Evolutionary conservation across 225 moss, liverwort and hornwort genomes (phyloP).

Genomic region (Takakia lepidozioides): DNA sequence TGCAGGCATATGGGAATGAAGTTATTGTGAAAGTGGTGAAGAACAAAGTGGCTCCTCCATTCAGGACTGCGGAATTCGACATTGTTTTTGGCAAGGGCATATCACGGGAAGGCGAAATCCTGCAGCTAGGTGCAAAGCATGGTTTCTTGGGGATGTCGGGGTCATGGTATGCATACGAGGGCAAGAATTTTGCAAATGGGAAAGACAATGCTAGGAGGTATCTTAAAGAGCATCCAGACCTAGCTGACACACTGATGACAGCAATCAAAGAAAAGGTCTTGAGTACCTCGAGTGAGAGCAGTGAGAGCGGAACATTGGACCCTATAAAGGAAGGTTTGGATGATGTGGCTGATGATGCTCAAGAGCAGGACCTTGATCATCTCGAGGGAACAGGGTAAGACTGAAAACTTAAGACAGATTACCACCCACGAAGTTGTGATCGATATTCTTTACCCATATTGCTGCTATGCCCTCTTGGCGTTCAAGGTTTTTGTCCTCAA

Average conservation of each 20-base stretch:
- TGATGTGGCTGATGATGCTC: too few species aligned
- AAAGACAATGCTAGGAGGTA: slow-evolving; percentile 60
- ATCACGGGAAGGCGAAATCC: slow-evolving; percentile 56
- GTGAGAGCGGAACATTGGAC: too few species aligned
- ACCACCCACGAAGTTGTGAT: too few species aligned
- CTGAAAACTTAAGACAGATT: too few species aligned
- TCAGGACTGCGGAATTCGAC: slow-evolving; percentile 57
- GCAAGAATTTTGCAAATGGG: slow-evolving; percentile 62
- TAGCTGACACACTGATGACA: slow-evolving; percentile 39
- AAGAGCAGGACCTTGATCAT: too few species aligned
- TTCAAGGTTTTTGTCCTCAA: too few species aligned
- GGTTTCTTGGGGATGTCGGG: slow-evolving; percentile 48
- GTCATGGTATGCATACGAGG: slow-evolving; percentile 55
- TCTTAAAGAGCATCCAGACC: slow-evolving; percentile 42
- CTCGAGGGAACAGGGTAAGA: too few species aligned
- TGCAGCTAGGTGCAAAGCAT: slow-evolving; percentile 43
- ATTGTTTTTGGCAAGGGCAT: slow-evolving; percentile 54
- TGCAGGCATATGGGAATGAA: slow-evolving; percentile 48
- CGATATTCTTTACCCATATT: too few species aligned
- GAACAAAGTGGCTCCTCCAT: slow-evolving; percentile 80
- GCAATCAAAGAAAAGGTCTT: slow-evolving; percentile 47
- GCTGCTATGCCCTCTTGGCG: too few species aligned
- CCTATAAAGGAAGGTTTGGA: too few species aligned
- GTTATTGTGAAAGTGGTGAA: slow-evolving; percentile 69
- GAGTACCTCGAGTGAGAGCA: slow-evolving; percentile 3